Base-by-base conservation (phyloP, 2,329 filamentous ascomycete species). In the Coniosporium tulheliwenetii region DNA sequence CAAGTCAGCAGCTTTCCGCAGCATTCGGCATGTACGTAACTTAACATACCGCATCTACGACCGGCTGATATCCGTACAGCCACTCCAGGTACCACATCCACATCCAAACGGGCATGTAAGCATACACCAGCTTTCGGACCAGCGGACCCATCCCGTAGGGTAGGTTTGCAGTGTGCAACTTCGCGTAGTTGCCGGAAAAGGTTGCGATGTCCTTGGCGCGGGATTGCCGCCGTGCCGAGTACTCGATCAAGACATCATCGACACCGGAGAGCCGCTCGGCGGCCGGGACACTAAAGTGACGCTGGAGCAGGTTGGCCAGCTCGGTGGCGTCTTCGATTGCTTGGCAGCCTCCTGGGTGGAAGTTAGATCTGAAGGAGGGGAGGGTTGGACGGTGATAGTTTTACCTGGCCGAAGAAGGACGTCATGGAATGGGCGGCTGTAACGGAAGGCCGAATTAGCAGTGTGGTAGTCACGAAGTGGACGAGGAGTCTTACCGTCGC, bases 281-380 rank as follows among this genome's bases (percentile, higher is more conserved):
- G 4, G 19, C 19, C 8, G 36, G 15, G 13, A 33, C 38, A 13
- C 14, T n/a, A 14, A 39, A 38, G 30, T 44, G 9, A 8, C 36
- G 36, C 12, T 37, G 39, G 7, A 44, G 42, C 19, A 36, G 12
- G 16, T 44, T 44, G 26, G 40, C 40, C 5, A 44, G 42, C 40
- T 38, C 35, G 34, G 42, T 43, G 33, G 42, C 42, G 37, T 44
- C 42, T 42, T 44, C 42, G 34, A 44, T 44, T n/a, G 42, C 42
- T 35, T 44, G 42, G 34, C 42, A 44, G 29, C 32, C 42, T 14
- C 42, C 41, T 29, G 34, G 38, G 4, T 16, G 14, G 29, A 41
- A 31, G 29, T 26, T 26, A 26, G 19, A 26, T 26, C 19, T 3
- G 19, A 26, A 26, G 4, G 19, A 26, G 3, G 19, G 7, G 7